Conservation (phyloP, 2,329 filamentous ascomycete genomes). For the Hypocreales sp. region DNA sequence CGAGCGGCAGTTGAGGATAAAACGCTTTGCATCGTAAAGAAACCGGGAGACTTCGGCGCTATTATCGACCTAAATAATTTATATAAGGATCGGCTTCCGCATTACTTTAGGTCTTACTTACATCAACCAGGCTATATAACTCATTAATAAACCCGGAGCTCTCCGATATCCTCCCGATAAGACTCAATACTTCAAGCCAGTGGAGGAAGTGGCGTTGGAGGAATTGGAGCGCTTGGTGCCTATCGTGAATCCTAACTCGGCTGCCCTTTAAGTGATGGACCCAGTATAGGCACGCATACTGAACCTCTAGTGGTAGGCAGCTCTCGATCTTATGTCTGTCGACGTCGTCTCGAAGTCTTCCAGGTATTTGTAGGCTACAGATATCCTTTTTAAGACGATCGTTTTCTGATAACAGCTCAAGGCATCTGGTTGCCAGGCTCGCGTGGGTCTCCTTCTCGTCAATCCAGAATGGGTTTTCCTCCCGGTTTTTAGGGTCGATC, state of each 20-base stretch:
- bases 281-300: slow-evolving; percentile 24
- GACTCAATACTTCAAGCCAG: slow-evolving; percentile 22
- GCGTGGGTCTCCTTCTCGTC: slow-evolving; percentile 3
- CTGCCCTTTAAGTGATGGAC: slow-evolving; percentile 13
- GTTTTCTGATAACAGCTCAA: slow-evolving; percentile 9
- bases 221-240: slow-evolving; percentile 11
- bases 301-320: slow-evolving; percentile 7
- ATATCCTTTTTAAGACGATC: slow-evolving; percentile 13
- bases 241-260: slow-evolving; percentile 10
- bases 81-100: neutral
- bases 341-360: neutral
- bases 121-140: slow-evolving; percentile 2
- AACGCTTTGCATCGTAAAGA: slow-evolving; percentile 6
- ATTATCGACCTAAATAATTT: neutral
- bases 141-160: slow-evolving; percentile 2
- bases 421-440: slow-evolving; percentile 3
- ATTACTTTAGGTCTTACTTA: neutral
- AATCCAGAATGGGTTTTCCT: slow-evolving; percentile 5
- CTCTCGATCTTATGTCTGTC: neutral
- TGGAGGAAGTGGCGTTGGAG: slow-evolving; percentile 20
- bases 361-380: slow-evolving; percentile 5
- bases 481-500: slow-evolving; percentile 8
- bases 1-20: slow-evolving; percentile 2
- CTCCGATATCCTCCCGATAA: slow-evolving; percentile 10
- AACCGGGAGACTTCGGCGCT: slow-evolving; percentile 1